Base-by-base conservation (phyloP, 441 rosid genomes). In the Geranium incanum region DNA sequence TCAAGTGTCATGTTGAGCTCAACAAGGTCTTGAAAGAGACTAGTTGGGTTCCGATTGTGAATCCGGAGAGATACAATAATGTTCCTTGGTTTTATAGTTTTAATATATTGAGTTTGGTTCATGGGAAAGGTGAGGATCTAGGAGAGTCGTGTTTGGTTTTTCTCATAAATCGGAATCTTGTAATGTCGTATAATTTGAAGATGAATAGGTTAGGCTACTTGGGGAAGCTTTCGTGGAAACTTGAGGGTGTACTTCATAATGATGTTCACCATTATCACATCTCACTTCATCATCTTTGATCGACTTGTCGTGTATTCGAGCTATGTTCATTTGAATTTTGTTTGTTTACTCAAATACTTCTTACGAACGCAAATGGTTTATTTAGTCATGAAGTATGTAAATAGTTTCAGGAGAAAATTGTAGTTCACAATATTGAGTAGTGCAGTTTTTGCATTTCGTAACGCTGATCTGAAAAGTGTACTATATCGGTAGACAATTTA, bases 61-160 rank as follows among this genome's bases (percentile, higher is more conserved):
- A 55, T 15, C 62, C 23, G 6, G 62, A 55, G 16, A 55, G 62
- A 55, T 55, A 55, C 8, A 55, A 55, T 55, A n/a, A 55, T 55
- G 62, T 55, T 55, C 62, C 62, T 55, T 55, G 62, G 62, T 55
- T 55, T 55, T 55, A 55, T 55, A 55, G 62, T 55, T 55, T 55
- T 7, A 55, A 55, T 55, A 55, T 55, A 55, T 55, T 55, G 62
- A 55, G 21, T 16, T 55, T 55, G 23, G 62, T 55, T 0, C 62
- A 15, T 18, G 62, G 62, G 5, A 55, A 15, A 55, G 18, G 18
- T 55, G 62, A 55, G 18, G 62, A 55, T 16, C 18, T 55, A 55
- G 21, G 6, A 55, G 62, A 6, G 8, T 55, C 62, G 6, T 55
- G 16, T 55, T 55, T 55, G 21, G 23, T 55, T n/a, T 55, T 55